Evolutionary conservation across 352 stramenopile genomes (phyloP).

Genomic region (Globisporangium ultimum): DNA sequence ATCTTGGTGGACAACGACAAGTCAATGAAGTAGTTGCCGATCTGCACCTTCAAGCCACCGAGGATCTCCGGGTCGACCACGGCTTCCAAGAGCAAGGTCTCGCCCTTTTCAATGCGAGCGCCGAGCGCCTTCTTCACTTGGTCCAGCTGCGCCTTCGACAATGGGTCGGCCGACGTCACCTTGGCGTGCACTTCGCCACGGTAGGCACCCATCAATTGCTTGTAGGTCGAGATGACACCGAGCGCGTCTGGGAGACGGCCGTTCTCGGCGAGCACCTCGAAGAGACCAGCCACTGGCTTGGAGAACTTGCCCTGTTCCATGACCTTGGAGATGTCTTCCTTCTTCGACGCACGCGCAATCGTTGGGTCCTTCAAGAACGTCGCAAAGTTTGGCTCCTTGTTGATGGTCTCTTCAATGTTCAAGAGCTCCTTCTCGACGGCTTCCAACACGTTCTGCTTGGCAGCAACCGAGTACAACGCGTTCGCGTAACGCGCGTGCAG

Average conservation of each 20-base stretch:
- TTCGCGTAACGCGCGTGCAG: constrained; percentile 96
- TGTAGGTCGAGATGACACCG: constrained; percentile 87
- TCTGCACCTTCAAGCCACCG: constrained; percentile 96
- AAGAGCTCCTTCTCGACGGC: constrained; percentile 89
- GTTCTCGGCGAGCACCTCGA: constrained; percentile 96
- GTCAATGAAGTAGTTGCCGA: constrained; percentile 98
- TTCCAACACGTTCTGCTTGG: constrained; percentile 81
- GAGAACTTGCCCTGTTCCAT: constrained; percentile 91
- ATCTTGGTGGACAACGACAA: constrained; percentile 94
- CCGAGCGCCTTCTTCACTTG: constrained; percentile 92
- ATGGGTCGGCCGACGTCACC: constrained; percentile 93
- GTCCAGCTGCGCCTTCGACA: constrained; percentile 91
- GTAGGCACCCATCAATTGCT: constrained; percentile 95
- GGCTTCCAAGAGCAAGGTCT: constrained; percentile 91
- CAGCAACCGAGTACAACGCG: constrained; percentile 95
- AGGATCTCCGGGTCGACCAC: constrained; percentile 94
- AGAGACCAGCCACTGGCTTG: constrained; percentile 93
- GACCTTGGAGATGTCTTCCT: constrained; percentile 90
- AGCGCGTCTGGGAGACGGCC: constrained; percentile 89
- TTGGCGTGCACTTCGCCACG: constrained; percentile 94
- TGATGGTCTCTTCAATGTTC: constrained; percentile 74
- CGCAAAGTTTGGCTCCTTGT: constrained; percentile 87
- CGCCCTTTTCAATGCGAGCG: constrained; percentile 80
- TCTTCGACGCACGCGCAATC: constrained; percentile 93
- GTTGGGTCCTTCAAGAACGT: constrained; percentile 96